A percentile compares a stretch with the other conserved stretches of the same genome.
Evolutionary conservation across 352 stramenopile species (phyloP).

Genomic region (Globisporangium cylindrosporum): DNA sequence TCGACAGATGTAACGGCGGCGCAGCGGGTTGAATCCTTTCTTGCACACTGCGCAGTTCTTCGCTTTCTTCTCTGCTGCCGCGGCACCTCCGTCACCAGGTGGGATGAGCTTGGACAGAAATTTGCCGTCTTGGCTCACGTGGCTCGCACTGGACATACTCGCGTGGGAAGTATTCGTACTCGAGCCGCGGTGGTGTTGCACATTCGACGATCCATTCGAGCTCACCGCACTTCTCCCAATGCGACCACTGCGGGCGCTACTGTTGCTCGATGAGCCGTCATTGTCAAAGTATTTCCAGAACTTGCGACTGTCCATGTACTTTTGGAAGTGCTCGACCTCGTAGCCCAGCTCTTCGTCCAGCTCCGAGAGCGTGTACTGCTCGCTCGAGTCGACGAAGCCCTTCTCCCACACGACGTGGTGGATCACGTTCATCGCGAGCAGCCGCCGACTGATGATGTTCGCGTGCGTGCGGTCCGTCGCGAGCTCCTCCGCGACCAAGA

Average conservation of each 20-base stretch:
- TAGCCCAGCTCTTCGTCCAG: slow-evolving; percentile 60
- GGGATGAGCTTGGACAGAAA: slow-evolving; percentile 2
- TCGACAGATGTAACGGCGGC: slow-evolving; percentile 72
- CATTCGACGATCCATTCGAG: slow-evolving; percentile 15
- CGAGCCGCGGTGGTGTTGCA: slow-evolving; percentile 13
- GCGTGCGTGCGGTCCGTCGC: slow-evolving; percentile 51
- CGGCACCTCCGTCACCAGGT: slow-evolving; percentile 11
- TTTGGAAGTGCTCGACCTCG: slow-evolving; percentile 71
- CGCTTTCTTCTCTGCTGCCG: slow-evolving; percentile 44
- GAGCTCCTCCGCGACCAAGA: slow-evolving; percentile 55
- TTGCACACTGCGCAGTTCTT: slow-evolving; percentile 76
- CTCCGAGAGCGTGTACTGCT: slow-evolving; percentile 69
- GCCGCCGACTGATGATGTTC: slow-evolving; percentile 44
- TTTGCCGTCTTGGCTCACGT: not conserved
- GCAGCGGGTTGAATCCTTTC: slow-evolving; percentile 83
- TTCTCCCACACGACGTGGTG: slow-evolving; percentile 86
- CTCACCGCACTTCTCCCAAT: slow-evolving; percentile 28
- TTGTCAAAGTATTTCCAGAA: slow-evolving; percentile 81
- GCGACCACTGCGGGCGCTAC: slow-evolving; percentile 21
- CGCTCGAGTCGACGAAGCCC: slow-evolving; percentile 74
- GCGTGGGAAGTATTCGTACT: slow-evolving; percentile 11
- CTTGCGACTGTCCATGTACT: slow-evolving; percentile 77
- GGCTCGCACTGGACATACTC: slow-evolving; percentile 14
- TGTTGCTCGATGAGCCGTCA: slow-evolving; percentile 21
- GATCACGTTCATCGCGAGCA: slow-evolving; percentile 83